Base-by-base conservation (phyloP, 2,329 filamentous ascomycete genomes). In the Colletotrichum karsti region DNA sequence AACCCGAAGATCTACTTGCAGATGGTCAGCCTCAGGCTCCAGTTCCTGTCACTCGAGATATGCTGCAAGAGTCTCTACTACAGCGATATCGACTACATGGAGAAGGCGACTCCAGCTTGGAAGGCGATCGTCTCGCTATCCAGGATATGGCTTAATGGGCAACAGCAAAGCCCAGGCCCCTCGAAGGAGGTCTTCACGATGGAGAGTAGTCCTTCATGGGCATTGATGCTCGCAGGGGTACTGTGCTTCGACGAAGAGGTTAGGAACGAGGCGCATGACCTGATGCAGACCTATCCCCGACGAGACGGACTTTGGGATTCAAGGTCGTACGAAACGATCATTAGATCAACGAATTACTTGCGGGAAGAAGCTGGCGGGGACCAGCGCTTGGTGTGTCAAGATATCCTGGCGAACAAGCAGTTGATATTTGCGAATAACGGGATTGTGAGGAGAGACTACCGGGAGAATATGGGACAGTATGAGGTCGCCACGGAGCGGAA, bases 251-350 rank as follows among this genome's bases (percentile, higher is more conserved):
- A 83, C 46, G 70, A 73, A 2, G 63, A 70, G 0, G 77, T 83
- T 5, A 75, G 81, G 12, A 75, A 77, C 7, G 79, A 84, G 2
- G 80, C 82, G 8, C 78, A 81, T 10, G 73, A 77, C 8, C 77
- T 85, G 20, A 71, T 85, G n/a, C 73, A 73, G 4, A 72, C 78
- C 28, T 81, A 83, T 26, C 82, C 82, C 5, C 78, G 82, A 5
- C 78, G 80, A 33, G 83, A 84, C 63, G 82, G 80, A 2, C 76
- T 84, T 8, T 79, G 82, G 20, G 82, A 84, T 65, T 82, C 78
- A 28, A 75, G 79, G 9, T 73, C 81, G 1, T 80, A 82, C 54
- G 71, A 76, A 0, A 80, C 59, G 22, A 37, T 58, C 7, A 53
- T 53, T 8, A 37, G 37, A 8, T 35, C 37, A 7, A 46, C 35